These are phyloP conservation scores for Gnaphalium uliginosum DNA, from an alignment of 129 eudicot genomes.

Conservation along the genomic window DNA sequence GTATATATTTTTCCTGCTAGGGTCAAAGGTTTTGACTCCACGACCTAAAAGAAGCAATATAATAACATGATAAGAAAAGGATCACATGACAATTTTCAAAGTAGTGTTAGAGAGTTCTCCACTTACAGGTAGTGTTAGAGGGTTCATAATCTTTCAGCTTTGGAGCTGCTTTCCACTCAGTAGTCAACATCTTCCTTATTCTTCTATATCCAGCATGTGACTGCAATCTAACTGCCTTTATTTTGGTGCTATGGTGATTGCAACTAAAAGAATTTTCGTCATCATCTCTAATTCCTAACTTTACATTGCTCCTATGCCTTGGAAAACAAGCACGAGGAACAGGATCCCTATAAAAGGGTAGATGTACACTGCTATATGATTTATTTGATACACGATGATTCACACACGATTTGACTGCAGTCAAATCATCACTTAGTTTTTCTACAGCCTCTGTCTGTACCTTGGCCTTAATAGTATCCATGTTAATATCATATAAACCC, in stretches of 20 bases:
- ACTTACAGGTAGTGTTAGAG: constrained; percentile 57
- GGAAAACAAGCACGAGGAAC: constrained; percentile 57
- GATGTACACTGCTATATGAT: constrained; percentile 66
- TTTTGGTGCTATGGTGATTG: constrained; percentile 54
- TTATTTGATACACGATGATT: constrained; percentile 49
- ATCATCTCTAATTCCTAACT: constrained; percentile 79
- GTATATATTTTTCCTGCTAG: constrained; percentile 47
- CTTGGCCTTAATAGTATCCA: constrained; percentile 35
- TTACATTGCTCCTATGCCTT: constrained; percentile 68
- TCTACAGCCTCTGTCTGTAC: constrained; percentile 39
- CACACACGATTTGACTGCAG: constrained; percentile 38
- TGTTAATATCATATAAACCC: constrained; percentile 35
- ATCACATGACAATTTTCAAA: constrained; percentile 12
- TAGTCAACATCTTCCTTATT: constrained; percentile 62
- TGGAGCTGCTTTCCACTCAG: constrained; percentile 78
- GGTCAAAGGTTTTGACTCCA: constrained; percentile 47
- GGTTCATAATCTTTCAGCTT: constrained; percentile 62
- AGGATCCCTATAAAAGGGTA: constrained; percentile 55
- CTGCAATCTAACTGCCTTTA: constrained; percentile 63
- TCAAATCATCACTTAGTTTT: constrained; percentile 40
- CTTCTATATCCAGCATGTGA: constrained; percentile 62
- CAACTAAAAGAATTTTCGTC: constrained; percentile 75
- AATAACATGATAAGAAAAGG: background rate
- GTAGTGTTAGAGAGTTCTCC: constrained; percentile 11
- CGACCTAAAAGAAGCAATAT: constrained; percentile 41